Percentiles rank a stretch among this genome's conserved stretches.
These are phyloP conservation scores for Serendipita sp. DNA, from an alignment of 768 basidiomycete species.

Conservation along the genomic window DNA sequence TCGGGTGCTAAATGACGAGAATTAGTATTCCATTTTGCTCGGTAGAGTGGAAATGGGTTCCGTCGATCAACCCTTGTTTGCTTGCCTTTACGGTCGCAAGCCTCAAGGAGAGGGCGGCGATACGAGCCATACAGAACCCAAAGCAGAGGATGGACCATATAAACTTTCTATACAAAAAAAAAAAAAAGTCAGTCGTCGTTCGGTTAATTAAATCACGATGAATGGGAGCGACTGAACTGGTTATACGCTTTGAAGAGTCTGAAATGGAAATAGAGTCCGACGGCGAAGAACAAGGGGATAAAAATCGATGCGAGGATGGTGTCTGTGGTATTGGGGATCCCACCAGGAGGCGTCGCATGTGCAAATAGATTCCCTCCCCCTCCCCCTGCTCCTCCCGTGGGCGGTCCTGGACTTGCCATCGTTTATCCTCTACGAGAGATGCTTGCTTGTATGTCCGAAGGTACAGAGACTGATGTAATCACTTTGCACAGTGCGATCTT, in stretches of 20 bases:
- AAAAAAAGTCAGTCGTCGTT: not conserved
- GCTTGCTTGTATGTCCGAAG: not conserved
- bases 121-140: slow-evolving; percentile 4
- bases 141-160: slow-evolving; percentile 3
- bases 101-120: not conserved
- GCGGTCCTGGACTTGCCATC: not conserved
- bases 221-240: not conserved
- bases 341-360: not conserved
- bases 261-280: not conserved
- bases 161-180: not conserved
- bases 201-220: not conserved
- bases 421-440: not conserved
- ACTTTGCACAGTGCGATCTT: too few species aligned
- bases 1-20: not conserved
- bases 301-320: not conserved
- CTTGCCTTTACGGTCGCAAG: not conserved
- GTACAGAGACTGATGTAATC: too few species aligned
- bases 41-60: too few species aligned
- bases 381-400: not conserved
- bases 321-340: not conserved
- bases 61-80: not conserved
- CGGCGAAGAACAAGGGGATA: not conserved
- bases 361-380: not conserved
- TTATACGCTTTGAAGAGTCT: not conserved
- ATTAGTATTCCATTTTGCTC: too few species aligned